Base-by-base conservation (phyloP, 1,284 basidiomycete species). In the Apiotrichum laibachii region DNA sequence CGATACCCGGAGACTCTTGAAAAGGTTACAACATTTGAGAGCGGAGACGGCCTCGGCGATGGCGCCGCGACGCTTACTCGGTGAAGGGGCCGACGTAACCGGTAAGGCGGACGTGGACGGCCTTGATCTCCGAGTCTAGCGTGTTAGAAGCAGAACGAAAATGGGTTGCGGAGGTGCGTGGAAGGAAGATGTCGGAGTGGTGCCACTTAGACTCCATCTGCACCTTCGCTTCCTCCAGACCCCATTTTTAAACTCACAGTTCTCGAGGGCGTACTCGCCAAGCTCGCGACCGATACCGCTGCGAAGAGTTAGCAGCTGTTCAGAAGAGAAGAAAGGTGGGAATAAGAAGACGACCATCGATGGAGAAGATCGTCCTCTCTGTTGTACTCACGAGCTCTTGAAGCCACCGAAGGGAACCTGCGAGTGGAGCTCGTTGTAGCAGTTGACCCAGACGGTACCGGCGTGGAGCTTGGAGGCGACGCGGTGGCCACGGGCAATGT, bases 391-490 rank as follows among this genome's bases (percentile, higher is more conserved):
- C 22, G 12, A 31, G n/a, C 3, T 11, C 84, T 94, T 95, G 85
- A 83, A 94, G 35, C 92, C 92, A 62, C 92, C 91, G 76, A 94
- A 94, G 1, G 90, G 88, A 42, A 89, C 80, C 56, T 83, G 81
- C 9, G 84, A 75, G 71, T 87, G 78, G 19, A 89, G 75, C 70
- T 82, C 79, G 79, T 89, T 90, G 67, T 83, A 82, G 64, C 85
- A 88, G 81, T 94, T 93, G 68, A 90, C 77, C 85, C 83, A 79
- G 50, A 75, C 65, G 40, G 62, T 66, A 39, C 93, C 93, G 4
- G 91, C 90, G 68, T 90, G 84, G 63, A 97, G 81, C 65, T 79
- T 82, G 77, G 90, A 85, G 10, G 90, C 88, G 10, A 88, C 86
- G 57, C 83, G 80, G 64, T 95, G 78, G 1, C 89, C 92, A 26